Base-by-base conservation (phyloP, 352 stramenopile species). In the Globisporangium recalcitrans region DNA sequence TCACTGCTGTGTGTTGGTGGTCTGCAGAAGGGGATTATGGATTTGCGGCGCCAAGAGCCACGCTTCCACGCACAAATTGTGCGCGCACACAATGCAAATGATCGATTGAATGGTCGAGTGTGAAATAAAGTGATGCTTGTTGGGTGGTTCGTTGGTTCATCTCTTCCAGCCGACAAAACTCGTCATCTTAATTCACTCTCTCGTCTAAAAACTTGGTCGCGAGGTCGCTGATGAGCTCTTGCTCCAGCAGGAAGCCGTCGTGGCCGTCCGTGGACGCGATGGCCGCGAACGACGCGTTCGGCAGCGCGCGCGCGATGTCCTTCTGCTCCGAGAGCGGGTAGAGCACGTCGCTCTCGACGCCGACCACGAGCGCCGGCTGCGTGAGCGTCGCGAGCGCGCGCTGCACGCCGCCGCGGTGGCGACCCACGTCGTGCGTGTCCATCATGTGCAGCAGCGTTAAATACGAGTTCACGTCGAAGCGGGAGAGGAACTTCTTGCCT, bases 401-500 rank as follows among this genome's bases (percentile, higher is more conserved):
- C 58, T 91, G 67, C 11, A 98, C 70, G 51, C 89, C 86, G 11
- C 84, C 91, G 32, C 94, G 83, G 31, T 72, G 74, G 10, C 90
- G 80, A 2, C 85, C 86, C 19, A 98, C 77, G 72, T 99, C 95
- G 64, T 99, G 96, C 9, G 88, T 94, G 78, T 99, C 95, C 93
- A 99, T 98, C 74, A 98, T 78, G 67, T 98, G 87, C 52, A 95
- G 98, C 49, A 99, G 68, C 53, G 96, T 82, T 21, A 99, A 65
- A 74, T 98, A 99, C 64, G 93, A 97, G 65, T 98, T 93, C 26
- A 96, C 90, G 73, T 99, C 97, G 72, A 94, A 99, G 36, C 97
- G 80, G 48, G 82, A 83, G 32, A 98, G 65, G 67, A 99, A 99
- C 71, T 99, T 99, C 46, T 88, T 70, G 34, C 97, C 97, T 71